Conservation (phyloP, 768 basidiomycete species). For the Lentinula aciculospora region DNA sequence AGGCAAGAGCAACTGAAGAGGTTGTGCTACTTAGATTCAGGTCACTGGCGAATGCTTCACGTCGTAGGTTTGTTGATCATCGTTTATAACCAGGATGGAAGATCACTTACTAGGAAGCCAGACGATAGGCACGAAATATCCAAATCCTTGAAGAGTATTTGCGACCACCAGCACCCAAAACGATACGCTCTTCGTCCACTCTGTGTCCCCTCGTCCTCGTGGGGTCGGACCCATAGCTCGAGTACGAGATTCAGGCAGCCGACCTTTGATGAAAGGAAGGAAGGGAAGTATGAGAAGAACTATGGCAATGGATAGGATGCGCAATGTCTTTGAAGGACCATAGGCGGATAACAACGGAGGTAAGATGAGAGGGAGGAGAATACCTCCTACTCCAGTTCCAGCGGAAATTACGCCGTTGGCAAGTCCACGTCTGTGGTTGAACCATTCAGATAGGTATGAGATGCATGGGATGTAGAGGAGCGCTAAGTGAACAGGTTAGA, state of each 20-base stretch:
- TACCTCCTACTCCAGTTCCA: slow-evolving; percentile 22
- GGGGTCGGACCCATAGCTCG: slow-evolving; percentile 16
- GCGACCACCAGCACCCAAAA: slow-evolving; percentile 19
- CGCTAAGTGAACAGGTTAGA: not conserved
- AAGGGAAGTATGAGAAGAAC: slow-evolving; percentile 16
- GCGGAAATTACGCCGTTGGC: slow-evolving; percentile 26
- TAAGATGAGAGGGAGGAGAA: slow-evolving; percentile 20
- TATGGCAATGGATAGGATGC: slow-evolving; percentile 19
- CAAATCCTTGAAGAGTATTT: slow-evolving; percentile 21
- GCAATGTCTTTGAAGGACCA: slow-evolving; percentile 18
- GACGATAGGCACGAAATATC: slow-evolving; percentile 20
- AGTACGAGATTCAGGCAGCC: slow-evolving; percentile 15
- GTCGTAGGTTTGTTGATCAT: not conserved
- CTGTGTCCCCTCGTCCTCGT: slow-evolving; percentile 4
- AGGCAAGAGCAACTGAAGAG: slow-evolving; percentile 14
- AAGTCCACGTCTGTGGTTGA: slow-evolving; percentile 22
- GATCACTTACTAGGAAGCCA: slow-evolving; percentile 20
- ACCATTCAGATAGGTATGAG: slow-evolving; percentile 25
- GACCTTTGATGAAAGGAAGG: slow-evolving; percentile 20
- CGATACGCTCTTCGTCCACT: slow-evolving; percentile 15
- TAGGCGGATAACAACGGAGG: slow-evolving; percentile 18
- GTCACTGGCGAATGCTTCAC: slow-evolving; percentile 17
- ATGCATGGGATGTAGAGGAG: slow-evolving; percentile 22
- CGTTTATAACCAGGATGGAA: not conserved
- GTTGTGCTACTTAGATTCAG: slow-evolving; percentile 12